phyloP scores from a whole-genome alignment of 192 early-diverging fungal genomes.

The Rhizophlyctis rosea region DNA sequence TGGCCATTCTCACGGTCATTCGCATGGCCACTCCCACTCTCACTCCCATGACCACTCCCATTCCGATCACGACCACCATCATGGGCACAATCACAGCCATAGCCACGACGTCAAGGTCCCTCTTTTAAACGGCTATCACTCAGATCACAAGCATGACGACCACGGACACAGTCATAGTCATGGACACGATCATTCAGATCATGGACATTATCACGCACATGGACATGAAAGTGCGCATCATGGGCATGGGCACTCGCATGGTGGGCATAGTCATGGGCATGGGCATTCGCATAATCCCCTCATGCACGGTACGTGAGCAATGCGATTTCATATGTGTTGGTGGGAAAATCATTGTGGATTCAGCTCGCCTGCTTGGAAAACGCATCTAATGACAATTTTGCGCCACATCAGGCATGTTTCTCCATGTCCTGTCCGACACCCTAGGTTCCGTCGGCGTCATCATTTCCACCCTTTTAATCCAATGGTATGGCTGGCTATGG shows the following conservation, averaged over 20 bases:
- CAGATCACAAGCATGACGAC: constrained; percentile 46
- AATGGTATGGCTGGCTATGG: constrained; percentile 90
- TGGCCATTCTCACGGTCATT: constrained; percentile 14
- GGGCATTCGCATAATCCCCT: constrained; percentile 64
- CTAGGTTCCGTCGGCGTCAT: constrained; percentile 95
- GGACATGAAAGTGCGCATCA: constrained; percentile 23
- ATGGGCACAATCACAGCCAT: constrained; percentile 44
- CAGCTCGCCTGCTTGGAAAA: no score
- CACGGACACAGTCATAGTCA: constrained; percentile 46
- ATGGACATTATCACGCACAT: constrained; percentile 46
- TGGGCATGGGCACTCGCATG: constrained; percentile 20
- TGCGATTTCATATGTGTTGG: no score
- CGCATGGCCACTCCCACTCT: not conserved
- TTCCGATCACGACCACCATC: constrained; percentile 54
- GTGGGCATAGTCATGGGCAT: constrained; percentile 23
- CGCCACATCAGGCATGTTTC: constrained; percentile 79
- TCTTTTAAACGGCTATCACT: no score
- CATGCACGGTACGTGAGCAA: constrained; percentile 66
- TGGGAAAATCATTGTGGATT: no score
- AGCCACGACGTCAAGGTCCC: no score
- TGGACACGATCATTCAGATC: constrained; percentile 52
- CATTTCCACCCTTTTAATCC: constrained; percentile 85
- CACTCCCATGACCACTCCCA: not conserved
- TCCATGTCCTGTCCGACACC: constrained; percentile 93
- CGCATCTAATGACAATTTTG: no score